Percentiles rank a stretch among this genome's conserved stretches.
Conservation (phyloP, 192 early-diverging fungal genomes). For the Nowakowskiella sp. region DNA sequence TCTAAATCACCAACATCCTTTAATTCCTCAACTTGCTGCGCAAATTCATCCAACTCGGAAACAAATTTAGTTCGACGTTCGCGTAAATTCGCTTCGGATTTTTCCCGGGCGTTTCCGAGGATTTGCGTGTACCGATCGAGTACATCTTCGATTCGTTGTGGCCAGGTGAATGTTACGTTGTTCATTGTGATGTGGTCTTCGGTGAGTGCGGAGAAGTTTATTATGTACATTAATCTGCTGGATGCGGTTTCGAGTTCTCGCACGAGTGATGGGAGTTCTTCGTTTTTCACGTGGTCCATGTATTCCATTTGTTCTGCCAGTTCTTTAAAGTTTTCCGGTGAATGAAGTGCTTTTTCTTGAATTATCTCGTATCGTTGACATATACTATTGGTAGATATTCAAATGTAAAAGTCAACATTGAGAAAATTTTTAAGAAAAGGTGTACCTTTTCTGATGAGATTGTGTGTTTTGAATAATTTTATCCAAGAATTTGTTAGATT, state of each 20-base stretch:
- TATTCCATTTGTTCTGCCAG: conserved; percentile 58
- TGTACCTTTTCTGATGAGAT: conserved; percentile 40
- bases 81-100: conserved; percentile 40
- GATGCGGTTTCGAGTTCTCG: conserved; percentile 44
- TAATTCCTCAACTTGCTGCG: conserved; percentile 50
- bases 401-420: conserved; percentile 1
- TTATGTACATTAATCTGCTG: conserved; percentile 40
- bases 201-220: conserved; percentile 47
- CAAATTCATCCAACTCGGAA: conserved; percentile 47
- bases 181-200: conserved; percentile 51
- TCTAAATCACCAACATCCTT: conserved; percentile 56
- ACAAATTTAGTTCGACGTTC: conserved; percentile 50
- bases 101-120: conserved; percentile 44
- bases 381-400: conserved; percentile 26
- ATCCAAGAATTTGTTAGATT: conserved; percentile 34
- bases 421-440: conserved; percentile 7
- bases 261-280: conserved; percentile 40
- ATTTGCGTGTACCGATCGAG: conserved; percentile 47
- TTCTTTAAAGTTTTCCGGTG: conserved; percentile 55
- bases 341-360: conserved; percentile 36
- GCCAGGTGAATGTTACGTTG: conserved; percentile 56
- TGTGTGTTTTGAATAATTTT: conserved; percentile 42
- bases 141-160: conserved; percentile 41
- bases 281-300: conserved; percentile 38
- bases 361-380: conserved; percentile 46